Base-by-base conservation (phyloP, 164 flowering plant genomes). In the Annona squamosa region DNA sequence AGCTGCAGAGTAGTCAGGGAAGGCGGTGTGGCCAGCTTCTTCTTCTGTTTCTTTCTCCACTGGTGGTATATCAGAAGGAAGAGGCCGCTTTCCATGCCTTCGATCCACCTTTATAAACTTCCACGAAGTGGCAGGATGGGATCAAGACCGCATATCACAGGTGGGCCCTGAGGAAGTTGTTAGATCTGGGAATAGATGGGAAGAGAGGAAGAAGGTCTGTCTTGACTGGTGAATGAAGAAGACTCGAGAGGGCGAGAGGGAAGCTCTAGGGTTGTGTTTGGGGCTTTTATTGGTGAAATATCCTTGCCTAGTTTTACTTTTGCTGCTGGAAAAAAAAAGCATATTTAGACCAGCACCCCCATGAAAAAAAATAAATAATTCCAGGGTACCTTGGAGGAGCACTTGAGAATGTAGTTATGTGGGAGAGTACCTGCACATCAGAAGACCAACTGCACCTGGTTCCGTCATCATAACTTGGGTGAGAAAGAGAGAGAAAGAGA, bases 31-130 rank as follows among this genome's bases (percentile, higher is more conserved):
- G 45, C 41, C 42, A 17, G 66, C 19, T 1, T 87, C 90, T 69
- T 86, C 84, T 65, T 80, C 79, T 56, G 76, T 65, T 78, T 80
- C 81, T 76, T 80, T 75, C 79, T 80, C 81, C 82, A 77, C 81
- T 72, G 87, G 76, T 73, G 85, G 75, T 74, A 85, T 76, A 71
- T 86, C 87, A 48, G 61, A 57, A 70, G 75, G 72, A n/a, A 72
- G 64, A 63, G 68, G 65, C 70, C 77, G 62, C 73, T 74, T 68
- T 47, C 73, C 70, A 76, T 47, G 65, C 70, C 71, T 69, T 43
- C 75, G 76, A 70, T 76, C 74, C 74, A 66, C 65, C 69, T 65
- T 70, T 64, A 16, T 70, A 46, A 45, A 44, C n/a, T 5, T 18
- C 17, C n/a, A 46, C 6, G 16, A 48, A 45, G 12, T 19, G 52